Evolutionary conservation across 2,329 filamentous ascomycete genomes (phyloP).

Genomic region (Exophiala sp.): DNA sequence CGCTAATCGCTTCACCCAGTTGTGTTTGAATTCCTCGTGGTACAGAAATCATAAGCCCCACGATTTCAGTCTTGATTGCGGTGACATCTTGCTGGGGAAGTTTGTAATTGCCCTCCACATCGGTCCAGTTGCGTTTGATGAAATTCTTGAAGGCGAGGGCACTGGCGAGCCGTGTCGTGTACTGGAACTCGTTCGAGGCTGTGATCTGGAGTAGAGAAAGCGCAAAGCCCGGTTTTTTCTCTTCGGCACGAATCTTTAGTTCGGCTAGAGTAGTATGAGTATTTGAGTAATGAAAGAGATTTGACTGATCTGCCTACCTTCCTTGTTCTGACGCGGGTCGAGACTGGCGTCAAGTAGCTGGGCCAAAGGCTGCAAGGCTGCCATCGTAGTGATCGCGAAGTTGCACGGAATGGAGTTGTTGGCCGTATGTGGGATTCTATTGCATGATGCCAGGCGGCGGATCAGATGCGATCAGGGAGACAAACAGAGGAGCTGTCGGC

Average conservation of each 20-base stretch:
- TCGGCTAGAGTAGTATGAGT: constrained; percentile 57
- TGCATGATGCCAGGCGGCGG: constrained; percentile 2
- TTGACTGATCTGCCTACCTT: constrained; percentile 54
- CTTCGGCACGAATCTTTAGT: constrained; percentile 67
- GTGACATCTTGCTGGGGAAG: constrained; percentile 73
- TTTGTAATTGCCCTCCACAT: constrained; percentile 92
- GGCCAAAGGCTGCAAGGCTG: constrained; percentile 50
- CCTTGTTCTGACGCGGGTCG: constrained; percentile 78
- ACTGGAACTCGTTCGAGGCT: constrained; percentile 63
- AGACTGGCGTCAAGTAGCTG: constrained; percentile 86
- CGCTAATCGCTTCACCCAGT: constrained; percentile 90
- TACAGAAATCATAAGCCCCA: constrained; percentile 92
- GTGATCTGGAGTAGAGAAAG: constrained; percentile 85
- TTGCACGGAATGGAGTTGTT: background rate
- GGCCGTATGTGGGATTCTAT: background rate
- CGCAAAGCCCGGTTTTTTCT: constrained; percentile 80
- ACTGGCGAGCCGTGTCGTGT: constrained; percentile 76
- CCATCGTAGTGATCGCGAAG: constrained; percentile 44
- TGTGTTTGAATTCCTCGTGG: constrained; percentile 84
- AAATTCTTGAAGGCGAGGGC: constrained; percentile 99
- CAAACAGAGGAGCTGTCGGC: background rate
- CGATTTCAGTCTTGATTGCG: constrained; percentile 90
- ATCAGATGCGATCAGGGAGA: no score
- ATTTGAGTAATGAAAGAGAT: background rate
- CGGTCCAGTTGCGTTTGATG: constrained; percentile 88